These are phyloP conservation scores for Osmanthus fragrans DNA, from an alignment of 257 asterid genomes.

Conservation along the genomic window DNA sequence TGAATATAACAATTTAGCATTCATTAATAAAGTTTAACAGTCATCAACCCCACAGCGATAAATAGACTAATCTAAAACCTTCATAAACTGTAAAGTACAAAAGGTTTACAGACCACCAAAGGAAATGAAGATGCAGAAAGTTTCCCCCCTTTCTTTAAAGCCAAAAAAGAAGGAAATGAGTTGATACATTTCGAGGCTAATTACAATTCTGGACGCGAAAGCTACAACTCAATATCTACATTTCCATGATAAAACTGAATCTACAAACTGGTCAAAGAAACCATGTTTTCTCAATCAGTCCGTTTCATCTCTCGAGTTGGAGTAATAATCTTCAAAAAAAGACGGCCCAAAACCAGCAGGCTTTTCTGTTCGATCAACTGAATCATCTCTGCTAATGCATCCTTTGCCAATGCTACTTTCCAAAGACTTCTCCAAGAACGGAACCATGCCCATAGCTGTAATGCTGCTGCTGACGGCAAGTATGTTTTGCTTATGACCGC, in stretches of 20 bases:
- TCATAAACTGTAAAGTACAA: too few relatives aligned
- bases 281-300: conserved; percentile 16
- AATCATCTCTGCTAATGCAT: conserved; percentile 25
- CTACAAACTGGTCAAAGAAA: background rate
- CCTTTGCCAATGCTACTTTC: conserved; percentile 24
- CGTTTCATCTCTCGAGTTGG: conserved; percentile 18
- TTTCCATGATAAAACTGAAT: background rate
- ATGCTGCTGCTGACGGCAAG: conserved; percentile 40
- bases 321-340: conserved; percentile 15
- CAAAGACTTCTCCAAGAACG: conserved; percentile 39
- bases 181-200: background rate
- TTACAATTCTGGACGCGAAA: background rate
- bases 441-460: conserved; percentile 42
- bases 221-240: background rate
- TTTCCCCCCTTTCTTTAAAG: background rate
- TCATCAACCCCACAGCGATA: too few relatives aligned
- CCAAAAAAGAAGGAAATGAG: background rate
- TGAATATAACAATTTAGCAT: too few relatives aligned
- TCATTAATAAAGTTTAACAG: too few relatives aligned
- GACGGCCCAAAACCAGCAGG: conserved; percentile 36
- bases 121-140: too few relatives aligned
- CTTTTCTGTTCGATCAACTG: conserved; percentile 42
- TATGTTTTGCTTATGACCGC: conserved; percentile 38
- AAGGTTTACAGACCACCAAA: too few relatives aligned
- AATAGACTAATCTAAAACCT: too few relatives aligned